Base-by-base conservation (phyloP, 768 basidiomycete species). In the Lactifluus subvellereus region DNA sequence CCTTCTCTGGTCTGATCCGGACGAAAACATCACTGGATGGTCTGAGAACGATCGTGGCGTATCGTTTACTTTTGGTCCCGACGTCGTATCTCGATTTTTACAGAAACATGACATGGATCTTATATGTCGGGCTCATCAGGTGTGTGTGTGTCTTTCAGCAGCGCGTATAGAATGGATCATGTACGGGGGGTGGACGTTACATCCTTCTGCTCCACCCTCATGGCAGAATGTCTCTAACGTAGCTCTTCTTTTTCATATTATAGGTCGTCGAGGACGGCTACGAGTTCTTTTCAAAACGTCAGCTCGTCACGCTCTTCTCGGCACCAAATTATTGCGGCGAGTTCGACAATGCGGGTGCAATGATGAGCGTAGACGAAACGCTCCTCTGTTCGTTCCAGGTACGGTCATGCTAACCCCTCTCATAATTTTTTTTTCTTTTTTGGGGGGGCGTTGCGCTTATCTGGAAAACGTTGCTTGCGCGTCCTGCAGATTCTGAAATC, bases 41-140 rank as follows among this genome's bases (percentile, higher is more conserved):
- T 93, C 91, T 72, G 96, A 98, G 79, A 98, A 98, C 74, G 96
- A 98, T 75, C 84, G 96, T 71, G 96, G 96, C 60, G 95, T 98
- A 54, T 96, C 94, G 50, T 98, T 98, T 77, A 98, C 95, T 30
- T 98, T 98, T 75, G 96, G 96, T 8, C 93, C 94, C n/a, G 96
- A 98, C 73, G 95, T 98, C 54, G 96, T 98, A 52, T 92, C 92
- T 68, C 84, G 95, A 69, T 98, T 98, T 83, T 79, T 98, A 70
- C 93, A 96, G 81, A 96, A 97, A 76, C 96, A 98, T 73, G 95
- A 98, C 76, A 95, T 98, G 94, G 95, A 98, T 75, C 79, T 98
- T 71, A 97, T 98, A 71, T 98, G 96, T 79, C 84, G 95, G 75
- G 96, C 92, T 72, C 95, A 98, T 80, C 94, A 97, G 84, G 91